Evolutionary conservation across 2,329 filamentous ascomycete species (phyloP).

Genomic region (Cordyceps pruinosa): DNA sequence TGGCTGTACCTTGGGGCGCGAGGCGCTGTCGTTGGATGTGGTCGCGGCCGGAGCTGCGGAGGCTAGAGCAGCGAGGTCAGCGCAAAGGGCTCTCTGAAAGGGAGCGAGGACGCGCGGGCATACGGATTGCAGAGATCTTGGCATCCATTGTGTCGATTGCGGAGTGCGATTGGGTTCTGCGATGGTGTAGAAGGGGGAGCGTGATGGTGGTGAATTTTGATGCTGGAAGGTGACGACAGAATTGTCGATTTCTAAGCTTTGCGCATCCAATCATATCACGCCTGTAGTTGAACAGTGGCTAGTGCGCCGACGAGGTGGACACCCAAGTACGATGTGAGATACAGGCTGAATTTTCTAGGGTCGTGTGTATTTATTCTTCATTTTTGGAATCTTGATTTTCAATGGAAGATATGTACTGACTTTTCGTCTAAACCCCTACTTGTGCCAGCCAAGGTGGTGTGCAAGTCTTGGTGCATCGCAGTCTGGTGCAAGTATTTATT

Average conservation of each 20-base stretch:
- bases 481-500: no score
- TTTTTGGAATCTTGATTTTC: no score
- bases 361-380: no score
- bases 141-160: conserved; percentile 25
- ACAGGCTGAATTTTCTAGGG: background rate
- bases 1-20: conserved; percentile 14
- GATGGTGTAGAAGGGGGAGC: background rate
- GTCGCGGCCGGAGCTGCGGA: conserved; percentile 11
- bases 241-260: conserved; percentile 12
- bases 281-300: background rate
- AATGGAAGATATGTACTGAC: no score
- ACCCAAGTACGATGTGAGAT: no score
- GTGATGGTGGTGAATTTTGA: background rate
- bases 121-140: conserved; percentile 14
- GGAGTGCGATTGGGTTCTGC: background rate
- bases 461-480: no score
- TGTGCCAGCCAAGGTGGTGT: no score
- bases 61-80: conserved; percentile 9
- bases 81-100: background rate
- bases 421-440: no score
- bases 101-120: background rate
- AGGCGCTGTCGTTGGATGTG: conserved; percentile 2
- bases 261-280: conserved; percentile 6
- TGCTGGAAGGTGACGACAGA: conserved; percentile 2
- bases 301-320: background rate